Base-by-base conservation (phyloP, 1,284 basidiomycete species). In the Tranzscheliella williamsii region DNA sequence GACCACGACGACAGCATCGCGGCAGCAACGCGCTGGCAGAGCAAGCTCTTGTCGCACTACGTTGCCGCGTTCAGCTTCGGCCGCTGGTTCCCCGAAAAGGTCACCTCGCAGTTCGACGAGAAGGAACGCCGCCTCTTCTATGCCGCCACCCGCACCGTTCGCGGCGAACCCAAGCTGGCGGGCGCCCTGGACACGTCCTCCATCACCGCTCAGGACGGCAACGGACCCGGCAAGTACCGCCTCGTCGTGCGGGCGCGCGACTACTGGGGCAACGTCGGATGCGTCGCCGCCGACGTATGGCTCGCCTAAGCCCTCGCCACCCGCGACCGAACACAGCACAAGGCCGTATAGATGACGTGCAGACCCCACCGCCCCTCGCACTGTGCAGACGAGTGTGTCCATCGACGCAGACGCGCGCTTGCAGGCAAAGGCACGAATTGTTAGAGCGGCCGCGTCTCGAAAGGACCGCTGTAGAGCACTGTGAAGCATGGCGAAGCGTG, bases 51-150 rank as follows among this genome's bases (percentile, higher is more conserved):
- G 22, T 40, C 64, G 27, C 60, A 72, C 45, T 70, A 67, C 54
- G 48, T 68, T 26, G 42, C 70, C 3, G 43, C 51, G 2, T 72
- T 56, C 26, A 55, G 33, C 12, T 55, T 53, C 33, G 64, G 55
- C 9, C 24, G 50, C n/a, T 67, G 51, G 30, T 57, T 52, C 42
- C 57, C 56, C 13, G 44, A 58, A 17, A 51, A 46, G 24, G 53
- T 44, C 44, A 55, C 47, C 26, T 58, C 60, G 24, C 70, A 72
- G 42, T 74, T 70, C 31, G 70, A 74, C 41, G 67, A 74, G 15
- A 72, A 72, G 52, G 60, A 39, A 13, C 50, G 54, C 5, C 23
- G 37, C 7, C 51, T 72, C 9, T 50, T 65, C 33, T 74, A 74
- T 23, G 49, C 65, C 11, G 55, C 61, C 2, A 50, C 57, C 4